These are phyloP conservation scores for Corchorus capsularis DNA, from an alignment of 345 rosid species.

Conservation along the genomic window DNA sequence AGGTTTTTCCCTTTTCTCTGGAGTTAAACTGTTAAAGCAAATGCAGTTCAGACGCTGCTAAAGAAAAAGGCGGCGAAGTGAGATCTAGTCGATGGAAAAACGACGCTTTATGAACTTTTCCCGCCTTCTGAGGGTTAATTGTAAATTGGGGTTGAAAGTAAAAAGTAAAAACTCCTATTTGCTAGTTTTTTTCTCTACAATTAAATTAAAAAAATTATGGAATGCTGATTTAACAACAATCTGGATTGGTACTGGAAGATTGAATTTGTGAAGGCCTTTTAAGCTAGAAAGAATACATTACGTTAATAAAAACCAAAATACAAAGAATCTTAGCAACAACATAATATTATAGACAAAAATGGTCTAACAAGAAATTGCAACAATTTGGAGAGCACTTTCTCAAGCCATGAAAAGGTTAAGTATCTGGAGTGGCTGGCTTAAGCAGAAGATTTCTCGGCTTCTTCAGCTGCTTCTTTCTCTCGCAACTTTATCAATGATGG, in stretches of 20 bases:
- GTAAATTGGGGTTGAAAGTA: no score
- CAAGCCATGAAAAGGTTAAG: slow-evolving; percentile 7
- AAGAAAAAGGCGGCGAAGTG: background rate
- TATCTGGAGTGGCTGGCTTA: slow-evolving; percentile 36
- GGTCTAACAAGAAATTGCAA: background rate
- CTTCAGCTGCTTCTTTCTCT: slow-evolving; percentile 86
- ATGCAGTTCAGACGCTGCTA: background rate
- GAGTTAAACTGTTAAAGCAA: background rate
- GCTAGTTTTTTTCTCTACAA: no score
- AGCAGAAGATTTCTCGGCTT: slow-evolving; percentile 66
- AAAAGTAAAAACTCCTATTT: no score
- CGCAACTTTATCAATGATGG: slow-evolving; percentile 73
- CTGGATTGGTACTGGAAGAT: background rate
- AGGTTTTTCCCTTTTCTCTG: background rate
- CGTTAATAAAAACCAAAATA: background rate
- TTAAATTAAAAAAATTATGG: no score
- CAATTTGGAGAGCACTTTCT: background rate
- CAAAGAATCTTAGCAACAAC: background rate
- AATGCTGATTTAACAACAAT: background rate
- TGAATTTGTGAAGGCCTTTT: background rate
- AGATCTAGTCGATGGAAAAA: background rate
- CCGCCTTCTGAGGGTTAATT: background rate
- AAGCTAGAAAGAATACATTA: background rate
- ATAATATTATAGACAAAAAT: slow-evolving; percentile 1
- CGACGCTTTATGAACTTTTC: background rate